Base-by-base conservation (phyloP, 306 rosid species). In the Prunus mume region DNA sequence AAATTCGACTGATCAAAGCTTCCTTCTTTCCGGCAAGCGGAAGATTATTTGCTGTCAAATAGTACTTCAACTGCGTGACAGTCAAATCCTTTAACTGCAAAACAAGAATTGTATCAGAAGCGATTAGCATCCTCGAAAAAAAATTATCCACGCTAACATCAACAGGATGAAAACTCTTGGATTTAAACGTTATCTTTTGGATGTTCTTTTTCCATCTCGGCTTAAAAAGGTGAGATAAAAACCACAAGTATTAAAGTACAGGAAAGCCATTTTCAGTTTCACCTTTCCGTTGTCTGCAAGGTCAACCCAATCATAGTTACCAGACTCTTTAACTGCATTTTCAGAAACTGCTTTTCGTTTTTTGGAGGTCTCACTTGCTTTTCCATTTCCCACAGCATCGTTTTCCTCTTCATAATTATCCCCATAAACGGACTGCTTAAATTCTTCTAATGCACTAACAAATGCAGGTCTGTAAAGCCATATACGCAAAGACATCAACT, bases 261-360 rank as follows among this genome's bases (percentile, higher is more conserved):
- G 73, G 9, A 55, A 82, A 72, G 46, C 28, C 28, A 81, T 12
- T 68, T 74, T 76, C 63, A 50, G 81, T 74, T 64, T 87, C 70
- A 92, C 98, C 98, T 90, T 83, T 76, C 98, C 97, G 20, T 79
- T 81, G 66, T 94, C 96, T 27, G 97, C 98, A 71, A 94, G 97
- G 60, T 86, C 90, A 47, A 72, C 77, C 96, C 98, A 94, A 73
- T 92, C 86, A 79, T 86, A 89, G 80, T 73, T 87, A 69, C 84
- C 86, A 77, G 75, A 81, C 87, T 89, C 93, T 73, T 85, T 79
- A 38, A 78, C 79, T 17, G 96, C 96, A 84, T 62, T 73, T 47
- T 90, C 98, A 11, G 90, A 76, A 4, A 62, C 43, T 14, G 91
- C 91, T 84, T 92, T 92, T 73, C 98, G 85, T 72, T 92, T 94